Base-by-base conservation (phyloP, 2,329 filamentous ascomycete genomes). In the Fusarium sp. region DNA sequence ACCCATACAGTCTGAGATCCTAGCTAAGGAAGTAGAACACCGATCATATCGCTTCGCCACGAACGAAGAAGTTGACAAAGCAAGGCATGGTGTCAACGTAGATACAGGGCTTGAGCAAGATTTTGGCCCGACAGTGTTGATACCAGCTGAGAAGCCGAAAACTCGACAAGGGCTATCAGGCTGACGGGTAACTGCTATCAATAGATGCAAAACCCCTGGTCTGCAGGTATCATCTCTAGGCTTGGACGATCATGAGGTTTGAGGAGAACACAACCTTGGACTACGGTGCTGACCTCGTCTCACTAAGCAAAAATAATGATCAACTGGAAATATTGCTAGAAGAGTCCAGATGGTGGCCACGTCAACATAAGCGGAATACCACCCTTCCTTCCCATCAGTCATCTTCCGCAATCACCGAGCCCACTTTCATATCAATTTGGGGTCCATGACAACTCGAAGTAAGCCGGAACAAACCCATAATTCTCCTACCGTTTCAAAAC, bases 101-200 rank as follows among this genome's bases (percentile, higher is more conserved):
- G 73, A 77, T 23, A 71, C 67, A 5, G 73, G 62, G 1, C 11
- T 43, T 2, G 25, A 59, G 8, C 75, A 77, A 21, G 73, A 77
- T 50, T 77, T 75, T 44, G 75, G 73, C 1, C 75, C 75, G 5
- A 73, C 50, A 0, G 46, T 77, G 3, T 43, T 77, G 30, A 12
- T 75, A 10, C 58, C 67, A 19, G 30, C 50, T 47, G 25, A 23
- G 9, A 42, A 63, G 54, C 30, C 30, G 18, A 47, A 32, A 47
- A 28, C 5, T 28, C n/a, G 30, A 15, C 54, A 38, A 38, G 28
- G 13, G 28, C 12, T 11, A 21, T n/a, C 25, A 15, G 30, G n/a
- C 30, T 40, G 53, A 63, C 28, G 4, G 37, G n/a, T 19, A 1
- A 19, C 5, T 25, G 1, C 54, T 49, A 63, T 63, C 54, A 63